Evolutionary conservation across 805 yeast genomes (phyloP), one percentile per base, ranked within the genome.

Genomic region (Lipomyces sp.): DNA sequence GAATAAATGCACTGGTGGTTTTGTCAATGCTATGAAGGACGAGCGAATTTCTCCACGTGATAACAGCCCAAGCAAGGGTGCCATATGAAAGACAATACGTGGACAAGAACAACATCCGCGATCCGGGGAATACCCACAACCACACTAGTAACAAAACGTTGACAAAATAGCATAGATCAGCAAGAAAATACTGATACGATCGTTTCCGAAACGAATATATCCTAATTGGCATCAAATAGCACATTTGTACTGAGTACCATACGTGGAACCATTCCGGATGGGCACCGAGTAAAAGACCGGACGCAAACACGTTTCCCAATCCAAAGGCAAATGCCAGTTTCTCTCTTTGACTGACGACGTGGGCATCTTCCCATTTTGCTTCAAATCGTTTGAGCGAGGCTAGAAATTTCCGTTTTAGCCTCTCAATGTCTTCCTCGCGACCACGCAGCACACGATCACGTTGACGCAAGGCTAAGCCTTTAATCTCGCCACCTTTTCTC

Each of bases 31-130:
- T 88, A 75, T 94, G 99, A 58, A 94, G 81, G 7, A 94, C 98
- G 63, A 94, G 81, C 5, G 97, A 92, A 76, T 94, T 94, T 72
- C 97, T 83, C 99, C 98, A 94, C 0, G 97, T 90, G 55, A 94
- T 87, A 30, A 94, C 97, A 0, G 98, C 98, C 84, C 91, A 93
- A 4, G 97, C 85, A 64, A 94, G 79, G 0, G 98, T 91, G 0
- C 98, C 99, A 79, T 89, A 87, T 0, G 95, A 84, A 67, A 94
- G 86, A 8, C 97, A 89, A 77, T 90, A 93, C 71, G 96, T 92
- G 2, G 94, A 84, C 15, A 90, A 86, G 78, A 89, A 94, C 32
- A 94, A 80, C 71, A 87, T 84, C 51, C 82, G 81, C 1, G 96
- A 90, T 42, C 81, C 74, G 0, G 99, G 98, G 69, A 87, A 86